Evolutionary conservation across 495 filamentous ascomycete species (phyloP).

Genomic region (Penicillium manginii): DNA sequence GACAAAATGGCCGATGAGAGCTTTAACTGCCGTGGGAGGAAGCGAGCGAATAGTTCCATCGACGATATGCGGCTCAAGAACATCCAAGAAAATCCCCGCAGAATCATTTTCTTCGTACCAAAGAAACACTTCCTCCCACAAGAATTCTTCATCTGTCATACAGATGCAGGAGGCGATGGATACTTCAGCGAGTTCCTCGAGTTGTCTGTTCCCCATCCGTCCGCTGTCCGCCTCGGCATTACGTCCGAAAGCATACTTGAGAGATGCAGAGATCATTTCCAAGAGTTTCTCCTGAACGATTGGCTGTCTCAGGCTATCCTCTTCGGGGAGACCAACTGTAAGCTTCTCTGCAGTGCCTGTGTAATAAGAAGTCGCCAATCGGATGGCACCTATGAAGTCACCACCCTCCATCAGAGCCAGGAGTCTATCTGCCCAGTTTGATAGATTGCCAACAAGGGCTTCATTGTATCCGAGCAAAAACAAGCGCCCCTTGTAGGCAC

Average conservation of each 20-base stretch:
- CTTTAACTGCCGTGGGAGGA: constrained; percentile 84
- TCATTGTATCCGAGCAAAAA: constrained; percentile 93
- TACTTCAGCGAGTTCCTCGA: constrained; percentile 77
- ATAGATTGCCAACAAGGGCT: constrained; percentile 82
- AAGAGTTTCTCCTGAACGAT: constrained; percentile 87
- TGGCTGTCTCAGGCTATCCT: constrained; percentile 71
- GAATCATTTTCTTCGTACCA: constrained; percentile 80
- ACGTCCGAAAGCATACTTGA: constrained; percentile 83
- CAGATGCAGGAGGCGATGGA: constrained; percentile 82
- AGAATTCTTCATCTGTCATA: constrained; percentile 75
- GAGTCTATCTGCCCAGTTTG: constrained; percentile 98
- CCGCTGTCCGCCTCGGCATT: constrained; percentile 52
- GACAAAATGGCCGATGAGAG: constrained; percentile 79
- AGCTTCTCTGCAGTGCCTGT: constrained; percentile 85
- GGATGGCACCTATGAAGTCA: constrained; percentile 88
- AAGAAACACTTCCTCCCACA: constrained; percentile 89
- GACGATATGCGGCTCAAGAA: constrained; percentile 82
- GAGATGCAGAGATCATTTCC: constrained; percentile 92
- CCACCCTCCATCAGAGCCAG: constrained; percentile 94
- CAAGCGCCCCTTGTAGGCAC: constrained; percentile 89
- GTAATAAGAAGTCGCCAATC: constrained; percentile 89
- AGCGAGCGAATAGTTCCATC: constrained; percentile 74
- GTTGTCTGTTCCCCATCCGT: constrained; percentile 57
- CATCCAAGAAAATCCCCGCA: constrained; percentile 80
- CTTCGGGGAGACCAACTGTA: constrained; percentile 90